Base-by-base conservation (phyloP, 306 rosid genomes). In the Corylus americana region DNA sequence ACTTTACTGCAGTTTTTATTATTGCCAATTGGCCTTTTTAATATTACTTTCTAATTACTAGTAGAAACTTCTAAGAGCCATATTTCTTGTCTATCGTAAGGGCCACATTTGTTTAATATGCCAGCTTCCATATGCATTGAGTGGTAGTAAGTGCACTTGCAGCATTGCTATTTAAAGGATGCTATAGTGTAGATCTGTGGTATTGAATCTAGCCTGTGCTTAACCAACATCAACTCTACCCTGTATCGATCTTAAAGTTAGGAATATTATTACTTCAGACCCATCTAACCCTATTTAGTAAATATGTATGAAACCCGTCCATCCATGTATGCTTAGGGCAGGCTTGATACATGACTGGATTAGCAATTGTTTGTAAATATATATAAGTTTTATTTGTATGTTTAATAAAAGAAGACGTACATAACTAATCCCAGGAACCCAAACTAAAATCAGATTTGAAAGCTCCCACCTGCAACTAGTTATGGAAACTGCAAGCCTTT, bases 1-100 rank as follows among this genome's bases (percentile, higher is more conserved):
- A 70, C 79, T 75, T 76, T 20, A 61, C 35, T 50, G 20, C 74
- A 64, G 58, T 64, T 9, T 61, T 71, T 77, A 70, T 3, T 20
- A 64, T 70, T 54, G 31, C 76, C 72, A 25, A 13, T 50, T 16
- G 8, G 8, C 14, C 77, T 69, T 54, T 51, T 79, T 25, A 78
- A 73, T 42, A 59, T 61, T 55, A 67, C 48, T 35, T 35, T 39
- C 48, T 39, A 17, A 37, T 69, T 11, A 27, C 39, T 50, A 25
- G 17, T 18, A 35, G 64, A 50, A 50, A 73, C 14, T 54, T 59
- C 37, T 22, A 39, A 42, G 48, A 42, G 27, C 17, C 72, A 68
- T 68, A 18, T 4, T 64, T 37, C 70, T 14, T 29, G 16, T 64
- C 70, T 37, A 35, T 48, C 44, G 35, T 1, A 68, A 4, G 51